Evolutionary conservation across 768 basidiomycete genomes (phyloP).

Genomic region (Leccinum pellstonianum): DNA sequence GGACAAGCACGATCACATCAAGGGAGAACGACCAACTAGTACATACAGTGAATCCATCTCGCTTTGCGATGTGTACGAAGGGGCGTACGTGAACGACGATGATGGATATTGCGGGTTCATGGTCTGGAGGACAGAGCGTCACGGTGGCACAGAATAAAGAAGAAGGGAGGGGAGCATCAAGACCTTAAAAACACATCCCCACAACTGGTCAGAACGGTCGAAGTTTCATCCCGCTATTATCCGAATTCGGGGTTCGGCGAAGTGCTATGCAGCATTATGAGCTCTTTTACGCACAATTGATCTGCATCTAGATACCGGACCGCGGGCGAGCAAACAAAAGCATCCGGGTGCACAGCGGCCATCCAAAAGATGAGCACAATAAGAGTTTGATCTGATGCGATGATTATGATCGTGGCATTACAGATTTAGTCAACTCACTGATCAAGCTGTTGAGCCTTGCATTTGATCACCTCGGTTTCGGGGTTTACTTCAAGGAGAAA

Average conservation of each 20-base stretch:
- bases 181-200: slow-evolving; percentile 7
- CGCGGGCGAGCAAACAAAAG: neutral
- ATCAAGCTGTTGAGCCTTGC: neutral
- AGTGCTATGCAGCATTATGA: neutral
- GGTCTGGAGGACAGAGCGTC: neutral
- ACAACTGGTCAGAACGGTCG: neutral
- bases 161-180: neutral
- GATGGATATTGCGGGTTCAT: neutral
- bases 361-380: neutral
- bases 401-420: neutral
- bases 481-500: neutral
- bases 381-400: neutral
- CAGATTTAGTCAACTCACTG: neutral
- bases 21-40: neutral
- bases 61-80: neutral
- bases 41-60: slow-evolving; percentile 13
- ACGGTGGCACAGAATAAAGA: neutral
- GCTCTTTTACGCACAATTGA: neutral
- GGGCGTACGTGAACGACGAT: neutral
- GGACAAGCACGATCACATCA: neutral
- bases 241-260: slow-evolving; percentile 12
- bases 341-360: neutral
- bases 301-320: slow-evolving; percentile 1
- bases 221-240: neutral
- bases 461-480: neutral